These are phyloP conservation scores for Phellopilus nigrolimitatus DNA, from an alignment of 1,284 basidiomycete genomes.

Conservation along the genomic window DNA sequence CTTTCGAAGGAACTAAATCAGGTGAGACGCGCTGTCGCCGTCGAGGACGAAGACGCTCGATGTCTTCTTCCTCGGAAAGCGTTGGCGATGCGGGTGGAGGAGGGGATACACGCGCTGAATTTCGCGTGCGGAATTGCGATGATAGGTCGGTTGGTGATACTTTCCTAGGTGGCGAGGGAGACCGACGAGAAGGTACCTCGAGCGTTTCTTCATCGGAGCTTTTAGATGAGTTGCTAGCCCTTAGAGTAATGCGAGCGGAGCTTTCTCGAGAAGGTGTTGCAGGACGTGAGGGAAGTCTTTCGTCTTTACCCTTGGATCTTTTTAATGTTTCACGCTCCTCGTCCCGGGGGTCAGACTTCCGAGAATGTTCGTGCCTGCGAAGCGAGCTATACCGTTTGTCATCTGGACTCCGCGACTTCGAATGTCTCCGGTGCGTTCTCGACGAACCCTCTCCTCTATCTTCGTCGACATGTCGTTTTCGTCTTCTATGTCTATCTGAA, in stretches of 20 bases:
- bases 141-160: constrained; percentile 11
- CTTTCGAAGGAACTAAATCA: constrained; percentile 27
- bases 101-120: constrained; percentile 2
- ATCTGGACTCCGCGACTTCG: constrained; percentile 12
- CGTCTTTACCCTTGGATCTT: constrained; percentile 7
- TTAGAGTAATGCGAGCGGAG: not conserved
- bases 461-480: constrained; percentile 8
- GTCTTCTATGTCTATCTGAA: constrained; percentile 13
- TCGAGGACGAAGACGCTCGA: constrained; percentile 16
- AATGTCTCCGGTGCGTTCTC: constrained; percentile 2
- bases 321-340: constrained; percentile 6
- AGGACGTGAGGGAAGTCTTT: not conserved
- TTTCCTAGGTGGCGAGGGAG: constrained; percentile 7
- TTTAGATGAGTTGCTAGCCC: not conserved
- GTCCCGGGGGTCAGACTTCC: not conserved
- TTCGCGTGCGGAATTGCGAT: constrained; percentile 14
- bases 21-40: constrained; percentile 26
- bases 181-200: not conserved
- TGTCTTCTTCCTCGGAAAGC: constrained; percentile 21
- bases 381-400: not conserved
- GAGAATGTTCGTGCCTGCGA: not conserved
- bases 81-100: constrained; percentile 19
- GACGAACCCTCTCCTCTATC: constrained; percentile 7
- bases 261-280: not conserved
- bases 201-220: not conserved